Base-by-base conservation (phyloP, 2,329 filamentous ascomycete genomes). In the Xylaria sp. region DNA sequence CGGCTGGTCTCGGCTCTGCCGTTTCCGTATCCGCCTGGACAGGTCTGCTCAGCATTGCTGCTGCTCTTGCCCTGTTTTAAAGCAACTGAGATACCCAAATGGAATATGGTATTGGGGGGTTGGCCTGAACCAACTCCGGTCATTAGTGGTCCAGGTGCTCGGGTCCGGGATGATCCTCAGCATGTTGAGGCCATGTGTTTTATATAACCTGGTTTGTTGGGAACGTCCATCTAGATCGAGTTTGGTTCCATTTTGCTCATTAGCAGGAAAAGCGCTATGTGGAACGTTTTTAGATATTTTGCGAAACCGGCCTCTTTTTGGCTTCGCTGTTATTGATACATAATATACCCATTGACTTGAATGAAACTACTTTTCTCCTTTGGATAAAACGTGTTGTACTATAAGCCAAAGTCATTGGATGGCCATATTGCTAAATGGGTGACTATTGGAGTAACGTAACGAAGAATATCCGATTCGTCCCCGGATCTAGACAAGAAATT, bases 41-140 rank as follows among this genome's bases (percentile, higher is more conserved):
- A 63, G 75, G 75, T 43, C 75, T 86, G 49, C 65, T 82, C 52
- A 78, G 72, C 62, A 63, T 82, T 35, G 81, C 74, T 57, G 76
- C 78, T 60, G 68, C 65, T 53, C 74, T 84, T 61, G 62, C 74
- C 23, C 67, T 84, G 69, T 73, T 85, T 65, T 74, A 56, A 74
- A 47, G 46, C 40, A 50, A 40, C 59, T 49, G 21, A 37, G 2
- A 3, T 45, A 5, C 14, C 11, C 2, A 7, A 17, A 45, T 15
- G n/a, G 35, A 28, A 25, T 28, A 8, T 45, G 17, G 49, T 15
- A 7, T 47, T 49, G 9, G 19, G 38, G 23, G 14, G 23, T 33
- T 40, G 42, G 9, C 46, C 9, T 19, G 9, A 23, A 28, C 11
- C 45, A 38, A 53, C 9, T 31, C 9, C 9, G 9, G 28, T 31